Evolutionary conservation across 306 rosid species (phyloP).

Genomic region (Dalbergia cultrata): DNA sequence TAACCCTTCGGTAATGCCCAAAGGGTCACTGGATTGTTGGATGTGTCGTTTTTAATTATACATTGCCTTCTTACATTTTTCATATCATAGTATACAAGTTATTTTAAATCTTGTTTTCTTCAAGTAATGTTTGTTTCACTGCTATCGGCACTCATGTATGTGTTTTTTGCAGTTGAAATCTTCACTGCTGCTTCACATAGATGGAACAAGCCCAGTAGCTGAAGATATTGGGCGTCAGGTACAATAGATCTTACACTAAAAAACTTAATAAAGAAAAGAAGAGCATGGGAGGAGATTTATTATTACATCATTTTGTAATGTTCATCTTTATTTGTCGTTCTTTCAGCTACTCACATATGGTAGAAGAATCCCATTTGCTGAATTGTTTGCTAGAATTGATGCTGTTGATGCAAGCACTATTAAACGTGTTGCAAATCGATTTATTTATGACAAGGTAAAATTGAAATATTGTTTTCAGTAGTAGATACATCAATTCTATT

Average conservation of each 20-base stretch:
- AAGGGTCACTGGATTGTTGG: background rate
- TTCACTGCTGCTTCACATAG: conserved; percentile 87
- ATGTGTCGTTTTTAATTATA: background rate
- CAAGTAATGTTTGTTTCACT: background rate
- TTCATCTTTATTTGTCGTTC: background rate
- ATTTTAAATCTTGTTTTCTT: background rate
- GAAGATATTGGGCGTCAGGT: conserved; percentile 99
- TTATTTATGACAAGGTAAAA: conserved; percentile 86
- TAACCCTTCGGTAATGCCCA: background rate
- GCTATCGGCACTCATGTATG: background rate
- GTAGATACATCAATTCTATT: background rate
- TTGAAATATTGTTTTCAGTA: background rate
- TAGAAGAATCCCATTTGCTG: conserved; percentile 92
- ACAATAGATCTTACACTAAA: conserved; percentile 17
- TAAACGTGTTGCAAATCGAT: conserved; percentile 92
- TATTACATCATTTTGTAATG: background rate
- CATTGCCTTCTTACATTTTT: background rate
- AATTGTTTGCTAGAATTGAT: conserved; percentile 94
- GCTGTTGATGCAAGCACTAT: conserved; percentile 91
- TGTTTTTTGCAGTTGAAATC: conserved; percentile 77
- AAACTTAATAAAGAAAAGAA: background rate
- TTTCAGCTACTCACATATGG: conserved; percentile 88
- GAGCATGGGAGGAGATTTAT: background rate
- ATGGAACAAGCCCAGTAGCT: conserved; percentile 88
- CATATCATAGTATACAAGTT: too few relatives aligned